Conservation (phyloP, 2,329 filamentous ascomycete genomes). For the Metarhizium sp. region DNA sequence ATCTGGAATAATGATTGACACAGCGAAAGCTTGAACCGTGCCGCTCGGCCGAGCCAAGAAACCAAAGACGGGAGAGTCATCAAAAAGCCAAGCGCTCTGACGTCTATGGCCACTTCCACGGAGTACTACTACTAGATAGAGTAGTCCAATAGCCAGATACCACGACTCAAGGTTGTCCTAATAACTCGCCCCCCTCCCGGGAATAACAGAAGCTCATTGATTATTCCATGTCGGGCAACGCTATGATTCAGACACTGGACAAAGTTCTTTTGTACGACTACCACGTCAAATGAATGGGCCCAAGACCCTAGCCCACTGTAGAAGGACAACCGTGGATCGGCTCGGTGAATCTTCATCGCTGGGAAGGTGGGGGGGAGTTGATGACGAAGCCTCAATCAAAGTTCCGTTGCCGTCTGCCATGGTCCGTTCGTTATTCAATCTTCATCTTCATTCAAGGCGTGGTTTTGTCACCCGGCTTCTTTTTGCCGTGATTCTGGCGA, state of each 20-base stretch:
- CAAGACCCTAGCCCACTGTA: too few species aligned
- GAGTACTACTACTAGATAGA: too few species aligned
- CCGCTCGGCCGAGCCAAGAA: conserved; percentile 8
- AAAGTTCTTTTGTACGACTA: too few species aligned
- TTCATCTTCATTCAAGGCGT: not conserved
- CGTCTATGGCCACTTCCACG: not conserved
- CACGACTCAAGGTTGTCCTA: too few species aligned
- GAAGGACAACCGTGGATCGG: too few species aligned
- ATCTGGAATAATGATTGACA: conserved; percentile 2
- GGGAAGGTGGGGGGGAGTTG: too few species aligned
- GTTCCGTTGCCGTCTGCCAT: not conserved
- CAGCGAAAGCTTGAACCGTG: conserved; percentile 2
- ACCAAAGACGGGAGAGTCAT: not conserved
- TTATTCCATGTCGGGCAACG: not conserved
- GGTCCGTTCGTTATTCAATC: not conserved
- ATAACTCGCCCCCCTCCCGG: not conserved
- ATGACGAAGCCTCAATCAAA: not conserved
- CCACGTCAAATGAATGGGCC: too few species aligned
- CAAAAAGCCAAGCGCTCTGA: not conserved
- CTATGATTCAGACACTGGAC: not conserved
- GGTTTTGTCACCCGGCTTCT: not conserved
- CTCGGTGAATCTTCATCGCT: too few species aligned
- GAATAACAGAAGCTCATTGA: not conserved
- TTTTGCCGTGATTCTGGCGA: not conserved
- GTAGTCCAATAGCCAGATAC: too few species aligned